Evolutionary conservation across 1,139 yeast species (phyloP).

Genomic region (Chernovozyma sophiae-reginae): DNA sequence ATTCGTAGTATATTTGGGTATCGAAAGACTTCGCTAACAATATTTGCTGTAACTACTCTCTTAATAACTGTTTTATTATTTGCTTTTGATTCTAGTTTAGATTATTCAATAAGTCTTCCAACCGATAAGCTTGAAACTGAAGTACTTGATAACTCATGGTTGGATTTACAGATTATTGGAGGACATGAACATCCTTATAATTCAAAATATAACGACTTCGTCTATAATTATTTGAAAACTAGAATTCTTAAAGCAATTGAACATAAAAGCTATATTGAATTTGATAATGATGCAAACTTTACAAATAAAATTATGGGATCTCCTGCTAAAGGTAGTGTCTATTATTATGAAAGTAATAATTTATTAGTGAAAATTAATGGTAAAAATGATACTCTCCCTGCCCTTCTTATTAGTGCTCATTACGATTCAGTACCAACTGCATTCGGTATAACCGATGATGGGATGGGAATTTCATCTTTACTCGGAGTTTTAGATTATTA

Average conservation of each 20-base stretch:
- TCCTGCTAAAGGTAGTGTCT: conserved; percentile 35
- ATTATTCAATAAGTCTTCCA: conserved; percentile 41
- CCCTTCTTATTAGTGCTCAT: conserved; percentile 77
- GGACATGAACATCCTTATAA: conserved; percentile 70
- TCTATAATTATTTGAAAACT: conserved; percentile 60
- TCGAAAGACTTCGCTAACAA: conserved; percentile 55
- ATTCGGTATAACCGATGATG: conserved; percentile 89
- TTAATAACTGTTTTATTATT: conserved; percentile 27
- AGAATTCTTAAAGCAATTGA: conserved; percentile 35
- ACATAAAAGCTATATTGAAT: conserved; percentile 36
- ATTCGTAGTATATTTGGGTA: conserved; percentile 48
- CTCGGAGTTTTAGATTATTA: conserved; percentile 62
- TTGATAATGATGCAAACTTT: conserved; percentile 47
- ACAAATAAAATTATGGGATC: conserved; percentile 40
- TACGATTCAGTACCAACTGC: conserved; percentile 88
- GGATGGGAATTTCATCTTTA: conserved; percentile 84
- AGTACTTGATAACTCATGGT: conserved; percentile 55
- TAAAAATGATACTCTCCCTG: conserved; percentile 50
- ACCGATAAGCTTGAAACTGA: conserved; percentile 27
- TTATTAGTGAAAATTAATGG: conserved; percentile 72
- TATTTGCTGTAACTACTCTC: conserved; percentile 43
- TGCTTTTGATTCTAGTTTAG: conserved; percentile 29
- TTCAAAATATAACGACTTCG: conserved; percentile 69
- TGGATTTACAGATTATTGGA: conserved; percentile 65
- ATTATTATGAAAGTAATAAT: conserved; percentile 79